Percentiles rank a stretch among this genome's conserved stretches.
phyloP scores from a whole-genome alignment of 2,329 filamentous ascomycete genomes.

The Colletotrichum trifolii region DNA sequence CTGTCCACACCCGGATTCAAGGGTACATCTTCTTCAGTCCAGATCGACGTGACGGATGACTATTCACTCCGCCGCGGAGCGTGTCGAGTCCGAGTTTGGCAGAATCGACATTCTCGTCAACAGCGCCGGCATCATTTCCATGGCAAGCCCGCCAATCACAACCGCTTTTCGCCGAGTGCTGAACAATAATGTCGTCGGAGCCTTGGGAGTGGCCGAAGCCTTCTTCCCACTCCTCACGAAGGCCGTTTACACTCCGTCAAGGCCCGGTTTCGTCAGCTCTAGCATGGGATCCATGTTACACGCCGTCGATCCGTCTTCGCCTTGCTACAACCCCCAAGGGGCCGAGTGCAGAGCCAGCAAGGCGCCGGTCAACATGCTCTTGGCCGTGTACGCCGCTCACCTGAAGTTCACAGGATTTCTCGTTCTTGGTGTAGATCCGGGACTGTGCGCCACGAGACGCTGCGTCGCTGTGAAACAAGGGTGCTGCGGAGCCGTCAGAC shows the following conservation, averaged over 20 bases:
- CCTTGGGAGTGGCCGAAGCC: conserved; percentile 41
- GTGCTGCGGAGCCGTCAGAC: conserved; percentile 8
- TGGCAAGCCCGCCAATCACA: conserved; percentile 37
- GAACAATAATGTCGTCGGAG: conserved; percentile 47
- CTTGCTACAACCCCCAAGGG: conserved; percentile 41
- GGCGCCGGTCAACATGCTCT: conserved; percentile 55
- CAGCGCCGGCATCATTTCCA: conserved; percentile 44
- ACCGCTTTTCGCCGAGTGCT: conserved; percentile 3
- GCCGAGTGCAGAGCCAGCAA: conserved; percentile 50
- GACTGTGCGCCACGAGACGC: conserved; percentile 15
- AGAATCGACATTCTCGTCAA: conserved; percentile 49
- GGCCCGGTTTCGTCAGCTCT: conserved; percentile 52
- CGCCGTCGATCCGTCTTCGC: conserved; percentile 42
- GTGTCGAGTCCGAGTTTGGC: conserved; percentile 40
- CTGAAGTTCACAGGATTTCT: conserved; percentile 36
- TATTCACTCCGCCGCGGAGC: conserved; percentile 38
- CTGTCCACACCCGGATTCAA: neutral
- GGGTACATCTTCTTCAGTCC: conserved; percentile 36
- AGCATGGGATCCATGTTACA: conserved; percentile 47
- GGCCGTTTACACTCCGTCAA: conserved; percentile 43
- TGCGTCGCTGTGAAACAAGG: conserved; percentile 3
- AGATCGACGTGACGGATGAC: conserved; percentile 42
- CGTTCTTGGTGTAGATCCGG: conserved; percentile 10
- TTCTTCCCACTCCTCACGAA: conserved; percentile 44
- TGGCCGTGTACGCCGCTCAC: conserved; percentile 44